phyloP scores from a whole-genome alignment of 2,329 filamentous ascomycete genomes.

The Colletotrichum musicola region DNA sequence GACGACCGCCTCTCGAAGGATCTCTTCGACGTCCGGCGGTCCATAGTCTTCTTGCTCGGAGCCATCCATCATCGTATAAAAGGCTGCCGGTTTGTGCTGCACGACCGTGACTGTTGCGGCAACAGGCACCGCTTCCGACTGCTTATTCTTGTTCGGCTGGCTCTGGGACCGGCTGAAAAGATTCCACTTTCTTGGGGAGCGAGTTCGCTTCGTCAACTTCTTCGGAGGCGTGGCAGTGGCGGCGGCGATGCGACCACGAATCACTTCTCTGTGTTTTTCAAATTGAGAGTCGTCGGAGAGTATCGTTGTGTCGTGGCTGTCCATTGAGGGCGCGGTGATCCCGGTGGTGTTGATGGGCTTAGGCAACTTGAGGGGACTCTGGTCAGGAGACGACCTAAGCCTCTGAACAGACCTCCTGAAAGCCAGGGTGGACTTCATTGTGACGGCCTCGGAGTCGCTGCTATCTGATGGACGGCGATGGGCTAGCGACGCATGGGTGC shows the following conservation, averaged over 20 bases:
- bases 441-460: constrained; percentile 65
- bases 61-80: constrained; percentile 73
- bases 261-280: constrained; percentile 54
- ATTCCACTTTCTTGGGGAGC: constrained; percentile 73
- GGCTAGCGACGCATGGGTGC: constrained; percentile 41
- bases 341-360: constrained; percentile 64
- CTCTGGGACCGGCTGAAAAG: constrained; percentile 69
- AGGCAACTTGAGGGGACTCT: constrained; percentile 60
- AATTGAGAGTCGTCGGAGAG: constrained; percentile 68
- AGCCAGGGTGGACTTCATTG: constrained; percentile 65
- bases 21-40: constrained; percentile 54
- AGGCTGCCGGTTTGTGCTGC: constrained; percentile 66
- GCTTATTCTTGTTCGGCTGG: constrained; percentile 53
- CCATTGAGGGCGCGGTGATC: constrained; percentile 62
- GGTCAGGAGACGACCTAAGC: constrained; percentile 58
- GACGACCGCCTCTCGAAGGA: constrained; percentile 63
- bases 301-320: constrained; percentile 68
- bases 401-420: constrained; percentile 68
- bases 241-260: constrained; percentile 47
- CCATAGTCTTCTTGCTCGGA: constrained; percentile 66
- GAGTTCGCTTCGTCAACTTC: constrained; percentile 68
- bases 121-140: constrained; percentile 53
- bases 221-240: constrained; percentile 53
- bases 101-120: constrained; percentile 62
- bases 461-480: constrained; percentile 65